These are phyloP conservation scores for Cichorium intybus DNA, from an alignment of 140 eudicot species.

Conservation along the genomic window DNA sequence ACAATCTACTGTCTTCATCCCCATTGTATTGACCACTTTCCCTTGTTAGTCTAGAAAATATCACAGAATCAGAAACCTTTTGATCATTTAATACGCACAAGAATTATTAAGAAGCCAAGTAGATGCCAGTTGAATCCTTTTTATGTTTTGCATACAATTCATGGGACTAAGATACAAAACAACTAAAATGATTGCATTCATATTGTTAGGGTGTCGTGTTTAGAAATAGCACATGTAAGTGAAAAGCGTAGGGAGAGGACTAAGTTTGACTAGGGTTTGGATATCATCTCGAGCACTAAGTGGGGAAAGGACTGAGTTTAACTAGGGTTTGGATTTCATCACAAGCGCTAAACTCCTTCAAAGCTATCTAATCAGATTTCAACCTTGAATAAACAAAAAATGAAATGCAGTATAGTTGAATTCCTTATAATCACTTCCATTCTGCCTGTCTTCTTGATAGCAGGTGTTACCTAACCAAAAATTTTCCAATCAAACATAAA, in stretches of 20 bases:
- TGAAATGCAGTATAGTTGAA: no score
- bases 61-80: slow-evolving; percentile 25
- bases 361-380: slow-evolving; percentile 80
- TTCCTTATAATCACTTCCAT: slow-evolving; percentile 34
- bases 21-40: slow-evolving; percentile 97
- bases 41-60: slow-evolving; percentile 67
- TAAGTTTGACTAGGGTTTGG: slow-evolving; percentile 40
- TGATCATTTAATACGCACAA: background rate
- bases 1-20: slow-evolving; percentile 73
- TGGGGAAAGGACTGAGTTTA: no score
- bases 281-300: slow-evolving; percentile 46
- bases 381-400: no score
- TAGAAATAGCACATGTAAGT: slow-evolving; percentile 68
- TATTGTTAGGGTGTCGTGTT: background rate
- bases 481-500: background rate
- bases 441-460: slow-evolving; percentile 31
- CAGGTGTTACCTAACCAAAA: slow-evolving; percentile 30
- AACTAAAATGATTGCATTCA: slow-evolving; percentile 7
- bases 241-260: slow-evolving; percentile 78
- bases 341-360: slow-evolving; percentile 58
- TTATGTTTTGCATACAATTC: background rate
- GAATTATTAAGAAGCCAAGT: slow-evolving; percentile 1
- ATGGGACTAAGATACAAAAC: background rate
- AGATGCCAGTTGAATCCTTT: background rate
- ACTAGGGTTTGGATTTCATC: no score